Base-by-base conservation (phyloP, 495 filamentous ascomycete species). In the Talaromyces proteolyticus region DNA sequence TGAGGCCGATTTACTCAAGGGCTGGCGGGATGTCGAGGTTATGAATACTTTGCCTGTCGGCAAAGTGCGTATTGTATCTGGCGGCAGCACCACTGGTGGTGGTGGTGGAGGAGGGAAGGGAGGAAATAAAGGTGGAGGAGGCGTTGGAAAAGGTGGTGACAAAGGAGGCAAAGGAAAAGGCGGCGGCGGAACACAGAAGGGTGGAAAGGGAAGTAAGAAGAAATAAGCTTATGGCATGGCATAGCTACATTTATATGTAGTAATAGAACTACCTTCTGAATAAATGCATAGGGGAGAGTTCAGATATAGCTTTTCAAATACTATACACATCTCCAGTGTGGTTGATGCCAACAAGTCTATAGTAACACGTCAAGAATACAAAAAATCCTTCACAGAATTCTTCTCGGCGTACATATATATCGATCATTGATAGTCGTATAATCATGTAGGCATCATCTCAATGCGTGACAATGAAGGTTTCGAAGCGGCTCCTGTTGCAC, bases 21-120 rank as follows among this genome's bases (percentile, higher is more conserved):
- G 73, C 1, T 79, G 89, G 73, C 91, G 88, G 61, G 83, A 89
- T 22, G 82, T 82, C 49, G 92, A 96, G 70, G 77, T 93, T 42
- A 78, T 87, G 43, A 90, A 90, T 54, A 74, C 78, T 6, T 77
- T 97, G 53, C 88, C 90, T 20, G 89, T 96, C 2, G 77, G 84
- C n/a, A 93, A 89, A 65, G 78, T 95, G 40, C 83, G 87, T 59
- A 82, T 96, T 20, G 85, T 95, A 79, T 76, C 82, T 65, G 65
- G 65, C 19, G 78, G 75, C 38, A 73, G 68, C 16, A 63, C 61
- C 23, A 69, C 70, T 14, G 73, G 74, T 37, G 65, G 68, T 6
- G 59, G 74, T 44, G 47, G 65, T 23, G 67, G 64, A 41, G 65
- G 61, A 18, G 78, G 78, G 6, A 73, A 69, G 3, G 74, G 68